Conservation (phyloP, 2,329 filamentous ascomycete genomes). For the Hymenoscyphus repandus region DNA sequence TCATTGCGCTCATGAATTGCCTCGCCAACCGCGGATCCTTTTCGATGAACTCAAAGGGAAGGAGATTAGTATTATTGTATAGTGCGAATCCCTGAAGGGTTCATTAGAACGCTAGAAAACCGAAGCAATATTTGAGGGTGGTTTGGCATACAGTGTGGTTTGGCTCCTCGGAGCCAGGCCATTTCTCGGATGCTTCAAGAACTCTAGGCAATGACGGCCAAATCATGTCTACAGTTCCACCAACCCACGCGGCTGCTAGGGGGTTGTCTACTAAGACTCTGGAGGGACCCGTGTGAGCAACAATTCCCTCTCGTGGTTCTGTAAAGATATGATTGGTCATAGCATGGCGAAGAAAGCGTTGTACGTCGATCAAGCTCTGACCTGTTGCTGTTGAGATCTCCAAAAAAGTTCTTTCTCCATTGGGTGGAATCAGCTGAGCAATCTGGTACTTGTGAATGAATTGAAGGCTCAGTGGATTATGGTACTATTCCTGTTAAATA, state of each 20-base stretch:
- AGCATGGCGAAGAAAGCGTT: not conserved
- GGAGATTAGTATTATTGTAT: not conserved
- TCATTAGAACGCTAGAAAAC: not conserved
- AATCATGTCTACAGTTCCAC: not conserved
- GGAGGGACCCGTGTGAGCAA: not conserved
- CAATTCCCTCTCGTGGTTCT: not conserved
- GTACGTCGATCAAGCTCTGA: not conserved
- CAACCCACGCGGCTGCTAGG: not conserved
- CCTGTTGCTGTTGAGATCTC: not conserved
- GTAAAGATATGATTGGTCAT: slow-evolving; percentile 4
- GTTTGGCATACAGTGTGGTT: not conserved
- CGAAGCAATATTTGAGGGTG: too few species aligned
- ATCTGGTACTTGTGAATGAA: not conserved
- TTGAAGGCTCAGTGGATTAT: too few species aligned
- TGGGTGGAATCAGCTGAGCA: not conserved
- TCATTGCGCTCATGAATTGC: not conserved
- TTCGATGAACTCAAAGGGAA: not conserved
- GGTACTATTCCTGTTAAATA: too few species aligned
- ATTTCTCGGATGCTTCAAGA: not conserved
- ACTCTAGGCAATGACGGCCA: not conserved
- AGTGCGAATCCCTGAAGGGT: not conserved
- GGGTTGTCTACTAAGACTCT: not conserved
- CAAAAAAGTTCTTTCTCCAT: not conserved
- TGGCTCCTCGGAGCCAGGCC: slow-evolving; percentile 1
- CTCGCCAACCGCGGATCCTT: not conserved